These are phyloP conservation scores for Protomyces arabidopsidicola DNA, from an alignment of 1,139 yeast species.

Conservation along the genomic window DNA sequence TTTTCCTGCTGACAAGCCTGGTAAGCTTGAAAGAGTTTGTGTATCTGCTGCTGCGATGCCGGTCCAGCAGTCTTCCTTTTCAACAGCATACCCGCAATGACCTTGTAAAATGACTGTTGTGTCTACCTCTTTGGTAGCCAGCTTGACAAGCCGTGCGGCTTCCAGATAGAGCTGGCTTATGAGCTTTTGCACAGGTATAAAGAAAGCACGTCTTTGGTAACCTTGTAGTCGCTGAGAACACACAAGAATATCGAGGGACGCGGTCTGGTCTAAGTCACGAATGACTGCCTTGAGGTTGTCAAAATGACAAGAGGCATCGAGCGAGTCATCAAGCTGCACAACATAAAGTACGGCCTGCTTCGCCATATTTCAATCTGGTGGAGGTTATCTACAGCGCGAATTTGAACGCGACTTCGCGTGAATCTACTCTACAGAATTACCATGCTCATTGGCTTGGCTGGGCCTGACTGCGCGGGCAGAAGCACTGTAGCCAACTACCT, in stretches of 20 bases:
- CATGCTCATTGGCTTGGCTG: constrained; percentile 16
- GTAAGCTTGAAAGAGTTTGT: neutral
- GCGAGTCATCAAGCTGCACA: neutral
- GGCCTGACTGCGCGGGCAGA: constrained; percentile 19
- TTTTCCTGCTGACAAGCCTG: neutral
- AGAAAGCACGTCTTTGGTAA: neutral
- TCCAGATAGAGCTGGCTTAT: neutral
- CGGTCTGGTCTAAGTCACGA: neutral
- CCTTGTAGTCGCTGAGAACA: neutral
- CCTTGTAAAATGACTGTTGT: neutral
- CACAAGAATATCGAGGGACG: neutral
- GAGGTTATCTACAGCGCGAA: neutral
- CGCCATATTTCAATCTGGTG: neutral
- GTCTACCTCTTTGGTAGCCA: neutral
- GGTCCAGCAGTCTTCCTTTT: neutral
- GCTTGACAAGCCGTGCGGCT: neutral
- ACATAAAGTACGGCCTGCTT: neutral
- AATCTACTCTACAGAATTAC: too few relatives aligned
- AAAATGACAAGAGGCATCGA: neutral
- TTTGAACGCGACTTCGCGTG: neutral
- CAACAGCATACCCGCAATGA: neutral
- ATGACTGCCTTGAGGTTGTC: neutral
- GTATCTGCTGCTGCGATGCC: neutral
- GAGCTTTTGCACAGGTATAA: neutral
- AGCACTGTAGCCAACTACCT: neutral